Evolutionary conservation across 2,329 filamentous ascomycete genomes (phyloP), one percentile per base, ranked within the genome.

Genomic region (Sarocladiaceae sp.): DNA sequence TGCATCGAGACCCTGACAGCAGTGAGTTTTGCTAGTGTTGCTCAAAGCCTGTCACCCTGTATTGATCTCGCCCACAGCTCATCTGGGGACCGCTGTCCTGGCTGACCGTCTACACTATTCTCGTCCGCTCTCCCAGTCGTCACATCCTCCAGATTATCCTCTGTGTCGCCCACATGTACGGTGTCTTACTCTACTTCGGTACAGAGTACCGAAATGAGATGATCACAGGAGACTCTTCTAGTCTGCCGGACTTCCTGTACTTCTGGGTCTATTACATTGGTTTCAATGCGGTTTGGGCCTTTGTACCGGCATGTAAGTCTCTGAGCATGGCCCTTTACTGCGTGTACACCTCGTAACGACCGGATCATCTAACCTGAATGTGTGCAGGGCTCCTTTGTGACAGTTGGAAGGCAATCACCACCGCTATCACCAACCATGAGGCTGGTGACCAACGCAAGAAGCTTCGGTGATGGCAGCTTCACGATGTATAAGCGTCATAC

Each of bases 1-100:
- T 92, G 88, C 66, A 86, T 96, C 67, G 91, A 96, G 75, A 83
- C 79, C 17, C 82, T 96, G 56, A 96, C 91, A 1, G 84, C 84
- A 37, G 87, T 92, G 71, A 62, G 83, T 58, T n/a, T 20, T 26
- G 35, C 17, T 11, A 28, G 22, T 17, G 26, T 31, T n/a, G 22
- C 36, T 20, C 31, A 18, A 8, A 28, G 37, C 13, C 35, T 52
- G 3, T 31, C 13, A 12, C 36, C 10, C 17, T 29, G 20, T 6
- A 18, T 37, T 53, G 11, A 44, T 15, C 17, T 12, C 22, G n/a
- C 12, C 25, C 13, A 6, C 39, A 74, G 80, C 62, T 80, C 33
- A 62, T 74, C 37, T 84, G 79, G 79, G 83, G 81, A 0, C 83
- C 82, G 2, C 71, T 86, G 31, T 83, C 75, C 58, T 72, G 78